Evolutionary conservation across 192 early-diverging fungal genomes (phyloP).

Genomic region (Coemansia sp.): DNA sequence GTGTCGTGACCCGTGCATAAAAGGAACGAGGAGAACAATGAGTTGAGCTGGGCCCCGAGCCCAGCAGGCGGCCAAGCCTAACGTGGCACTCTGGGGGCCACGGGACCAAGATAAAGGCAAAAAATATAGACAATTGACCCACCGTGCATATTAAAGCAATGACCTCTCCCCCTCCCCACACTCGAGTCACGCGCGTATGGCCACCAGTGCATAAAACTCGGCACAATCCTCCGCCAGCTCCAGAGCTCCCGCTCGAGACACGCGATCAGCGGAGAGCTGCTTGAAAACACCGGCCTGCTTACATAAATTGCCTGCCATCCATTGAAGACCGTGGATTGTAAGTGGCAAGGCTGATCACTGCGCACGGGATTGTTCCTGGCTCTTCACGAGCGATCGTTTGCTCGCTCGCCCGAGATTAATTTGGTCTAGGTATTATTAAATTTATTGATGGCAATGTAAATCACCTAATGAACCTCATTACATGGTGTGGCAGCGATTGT

Average conservation of each 20-base stretch:
- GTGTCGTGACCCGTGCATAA: background rate
- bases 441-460: background rate
- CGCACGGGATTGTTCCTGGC: background rate
- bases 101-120: background rate
- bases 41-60: slow-evolving; percentile 1
- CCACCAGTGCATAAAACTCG: background rate
- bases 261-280: slow-evolving; percentile 1
- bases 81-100: slow-evolving; percentile 3
- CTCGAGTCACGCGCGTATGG: background rate
- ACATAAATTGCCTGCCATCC: background rate
- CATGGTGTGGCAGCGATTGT: background rate
- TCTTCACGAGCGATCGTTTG: background rate
- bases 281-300: background rate
- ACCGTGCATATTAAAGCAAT: background rate
- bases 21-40: background rate
- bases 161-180: background rate
- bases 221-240: background rate
- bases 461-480: background rate
- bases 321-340: background rate
- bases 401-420: background rate
- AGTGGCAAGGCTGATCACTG: background rate
- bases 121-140: slow-evolving; percentile 3
- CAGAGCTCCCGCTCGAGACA: background rate
- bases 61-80: background rate
- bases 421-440: background rate